These are phyloP conservation scores for Neofusicoccum umdonicola DNA, from an alignment of 2,329 filamentous ascomycete species.

Conservation along the genomic window DNA sequence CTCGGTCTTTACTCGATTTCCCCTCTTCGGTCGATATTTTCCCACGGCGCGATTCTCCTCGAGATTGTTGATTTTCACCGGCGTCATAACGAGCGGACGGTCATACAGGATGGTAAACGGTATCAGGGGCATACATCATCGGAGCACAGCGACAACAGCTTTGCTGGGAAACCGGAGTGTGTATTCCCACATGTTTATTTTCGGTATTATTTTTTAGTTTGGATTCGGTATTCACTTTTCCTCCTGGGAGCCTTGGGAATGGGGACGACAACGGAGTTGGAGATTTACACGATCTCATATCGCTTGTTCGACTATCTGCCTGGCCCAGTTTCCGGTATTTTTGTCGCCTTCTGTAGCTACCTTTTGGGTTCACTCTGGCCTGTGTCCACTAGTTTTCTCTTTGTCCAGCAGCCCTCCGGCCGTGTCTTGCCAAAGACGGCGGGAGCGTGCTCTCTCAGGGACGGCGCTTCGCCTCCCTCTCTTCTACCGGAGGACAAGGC, in stretches of 20 bases:
- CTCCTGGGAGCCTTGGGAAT: constrained; percentile 17
- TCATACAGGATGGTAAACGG: constrained; percentile 12
- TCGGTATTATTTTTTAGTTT: constrained; percentile 8
- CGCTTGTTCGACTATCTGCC: constrained; percentile 1
- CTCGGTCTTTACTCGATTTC: constrained; percentile 17
- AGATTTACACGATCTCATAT: background rate
- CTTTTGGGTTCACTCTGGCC: background rate
- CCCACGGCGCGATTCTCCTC: background rate
- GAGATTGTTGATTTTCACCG: constrained; percentile 11
- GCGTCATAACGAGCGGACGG: constrained; percentile 12
- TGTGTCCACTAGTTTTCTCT: constrained; percentile 1
- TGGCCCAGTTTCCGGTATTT: constrained; percentile 20
- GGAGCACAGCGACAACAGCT: constrained; percentile 8
- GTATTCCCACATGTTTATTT: background rate
- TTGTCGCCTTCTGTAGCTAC: constrained; percentile 18
- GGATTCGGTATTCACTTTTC: background rate
- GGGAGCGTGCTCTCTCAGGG: background rate
- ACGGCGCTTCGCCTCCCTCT: background rate
- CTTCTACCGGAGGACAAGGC: constrained; percentile 1
- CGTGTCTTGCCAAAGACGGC: background rate
- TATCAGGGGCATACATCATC: constrained; percentile 14
- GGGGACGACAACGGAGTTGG: background rate
- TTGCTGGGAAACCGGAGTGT: background rate
- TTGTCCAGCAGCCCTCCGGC: constrained; percentile 1
- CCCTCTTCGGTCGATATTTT: background rate